A percentile compares a stretch with the other conserved stretches of the same genome.
These are phyloP conservation scores for Emericellopsis atlantica DNA, from an alignment of 2,329 filamentous ascomycete species.

Conservation along the genomic window DNA sequence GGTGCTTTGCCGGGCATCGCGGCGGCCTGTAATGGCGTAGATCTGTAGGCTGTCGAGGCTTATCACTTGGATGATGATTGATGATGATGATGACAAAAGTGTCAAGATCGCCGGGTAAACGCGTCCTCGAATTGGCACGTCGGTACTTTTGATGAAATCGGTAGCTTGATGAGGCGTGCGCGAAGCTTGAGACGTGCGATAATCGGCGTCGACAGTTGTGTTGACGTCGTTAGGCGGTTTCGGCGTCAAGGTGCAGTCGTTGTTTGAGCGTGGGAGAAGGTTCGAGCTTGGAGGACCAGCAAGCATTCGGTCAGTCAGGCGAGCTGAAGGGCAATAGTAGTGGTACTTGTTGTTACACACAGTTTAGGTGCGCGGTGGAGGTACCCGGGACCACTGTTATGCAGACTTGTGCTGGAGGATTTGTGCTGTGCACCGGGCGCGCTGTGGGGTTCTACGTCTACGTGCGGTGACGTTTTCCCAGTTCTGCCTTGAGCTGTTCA, in stretches of 20 bases:
- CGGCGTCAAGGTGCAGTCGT: not conserved
- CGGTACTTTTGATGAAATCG: not conserved
- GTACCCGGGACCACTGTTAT: not conserved
- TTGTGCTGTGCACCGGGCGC: not conserved
- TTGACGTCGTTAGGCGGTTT: too few species aligned
- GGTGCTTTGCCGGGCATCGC: slow-evolving; percentile 63
- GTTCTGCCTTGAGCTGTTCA: not conserved
- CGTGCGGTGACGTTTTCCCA: not conserved
- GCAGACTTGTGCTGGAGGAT: not conserved
- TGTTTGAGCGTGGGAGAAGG: slow-evolving; percentile 1
- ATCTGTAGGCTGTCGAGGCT: not conserved
- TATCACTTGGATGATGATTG: slow-evolving; percentile 1
- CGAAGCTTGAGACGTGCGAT: too few species aligned
- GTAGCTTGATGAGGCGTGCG: not conserved
- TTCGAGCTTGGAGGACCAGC: slow-evolving; percentile 2
- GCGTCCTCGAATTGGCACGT: not conserved
- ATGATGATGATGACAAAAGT: slow-evolving; percentile 9
- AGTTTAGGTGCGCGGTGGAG: not conserved
- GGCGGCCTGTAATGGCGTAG: slow-evolving; percentile 3
- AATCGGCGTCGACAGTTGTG: too few species aligned
- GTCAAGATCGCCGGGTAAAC: slow-evolving; percentile 2
- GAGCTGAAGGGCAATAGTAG: not conserved
- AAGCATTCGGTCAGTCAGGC: slow-evolving; percentile 1
- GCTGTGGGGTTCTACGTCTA: not conserved
- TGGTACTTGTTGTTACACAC: not conserved